Evolutionary conservation across 768 basidiomycete genomes (phyloP).

Genomic region (Boletus rubescentipes): DNA sequence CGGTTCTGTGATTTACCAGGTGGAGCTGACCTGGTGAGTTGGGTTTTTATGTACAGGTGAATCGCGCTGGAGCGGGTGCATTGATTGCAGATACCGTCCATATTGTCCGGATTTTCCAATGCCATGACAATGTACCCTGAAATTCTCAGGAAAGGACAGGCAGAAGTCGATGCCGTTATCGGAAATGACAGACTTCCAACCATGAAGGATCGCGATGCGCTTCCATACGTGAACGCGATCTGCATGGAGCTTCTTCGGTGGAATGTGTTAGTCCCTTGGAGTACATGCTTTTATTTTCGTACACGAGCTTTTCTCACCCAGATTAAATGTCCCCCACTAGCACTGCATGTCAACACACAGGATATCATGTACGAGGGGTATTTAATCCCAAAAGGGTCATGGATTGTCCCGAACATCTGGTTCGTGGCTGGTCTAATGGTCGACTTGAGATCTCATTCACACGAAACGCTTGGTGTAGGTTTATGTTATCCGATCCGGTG

Average conservation of each 20-base stretch:
- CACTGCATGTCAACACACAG: conserved; percentile 14
- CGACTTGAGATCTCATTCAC: too few species aligned
- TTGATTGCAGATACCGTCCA: conserved; percentile 16
- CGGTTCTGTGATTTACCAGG: conserved; percentile 20
- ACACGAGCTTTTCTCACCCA: neutral
- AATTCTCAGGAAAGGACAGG: conserved; percentile 6
- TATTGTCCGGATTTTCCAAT: conserved; percentile 15
- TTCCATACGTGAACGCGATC: conserved; percentile 14
- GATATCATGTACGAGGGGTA: conserved; percentile 24
- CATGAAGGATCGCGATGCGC: conserved; percentile 3
- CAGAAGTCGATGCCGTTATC: conserved; percentile 9
- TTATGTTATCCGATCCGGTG: conserved; percentile 4
- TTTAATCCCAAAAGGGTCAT: conserved; percentile 22
- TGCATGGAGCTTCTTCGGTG: conserved; percentile 14
- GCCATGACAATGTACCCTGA: conserved; percentile 14
- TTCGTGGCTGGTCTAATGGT: neutral
- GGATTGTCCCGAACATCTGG: conserved; percentile 11
- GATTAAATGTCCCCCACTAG: neutral
- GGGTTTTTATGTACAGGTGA: conserved; percentile 23
- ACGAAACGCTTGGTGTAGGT: conserved; percentile 3
- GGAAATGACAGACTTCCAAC: conserved; percentile 9
- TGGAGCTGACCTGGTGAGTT: conserved; percentile 11
- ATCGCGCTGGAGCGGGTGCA: neutral
- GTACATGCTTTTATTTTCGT: neutral
- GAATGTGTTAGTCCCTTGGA: neutral